Conservation (phyloP, 2,329 filamentous ascomycete species). For the Blastomyces parvus region DNA sequence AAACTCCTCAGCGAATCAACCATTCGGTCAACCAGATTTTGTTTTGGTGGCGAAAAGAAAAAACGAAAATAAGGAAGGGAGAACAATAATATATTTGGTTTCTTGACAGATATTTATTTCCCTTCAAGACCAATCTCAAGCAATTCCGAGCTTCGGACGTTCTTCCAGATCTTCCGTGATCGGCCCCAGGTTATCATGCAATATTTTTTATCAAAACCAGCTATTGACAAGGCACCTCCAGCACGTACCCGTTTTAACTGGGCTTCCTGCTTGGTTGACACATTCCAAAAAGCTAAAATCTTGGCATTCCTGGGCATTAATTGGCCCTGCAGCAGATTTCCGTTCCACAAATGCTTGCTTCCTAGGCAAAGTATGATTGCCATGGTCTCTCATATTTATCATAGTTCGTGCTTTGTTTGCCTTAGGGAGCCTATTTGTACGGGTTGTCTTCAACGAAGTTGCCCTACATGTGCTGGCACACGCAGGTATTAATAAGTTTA, state of each 20-base stretch:
- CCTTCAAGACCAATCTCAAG: not conserved
- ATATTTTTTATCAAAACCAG: not conserved
- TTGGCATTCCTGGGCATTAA: constrained; percentile 21
- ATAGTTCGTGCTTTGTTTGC: constrained; percentile 18
- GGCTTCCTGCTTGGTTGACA: constrained; percentile 17
- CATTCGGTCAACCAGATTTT: too few relatives aligned
- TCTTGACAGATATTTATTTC: not conserved
- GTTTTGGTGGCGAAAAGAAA: not conserved
- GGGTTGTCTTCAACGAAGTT: constrained; percentile 22
- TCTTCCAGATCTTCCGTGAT: constrained; percentile 7
- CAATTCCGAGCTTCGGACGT: not conserved
- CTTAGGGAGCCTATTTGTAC: constrained; percentile 9
- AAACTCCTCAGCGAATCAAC: not conserved
- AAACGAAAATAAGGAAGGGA: not conserved
- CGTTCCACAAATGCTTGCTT: constrained; percentile 26
- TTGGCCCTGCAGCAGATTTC: constrained; percentile 23
- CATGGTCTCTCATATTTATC: constrained; percentile 13
- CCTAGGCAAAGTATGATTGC: constrained; percentile 18
- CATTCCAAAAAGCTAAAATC: constrained; percentile 20
- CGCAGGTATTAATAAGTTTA: constrained; percentile 10
- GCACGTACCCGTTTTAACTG: constrained; percentile 15
- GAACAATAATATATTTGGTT: not conserved
- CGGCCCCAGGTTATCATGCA: constrained; percentile 2
- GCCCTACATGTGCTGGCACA: constrained; percentile 21
- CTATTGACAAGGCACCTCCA: constrained; percentile 8